These are phyloP conservation scores for Starmerella bombicola DNA, from an alignment of 805 yeast species.

Conservation along the genomic window DNA sequence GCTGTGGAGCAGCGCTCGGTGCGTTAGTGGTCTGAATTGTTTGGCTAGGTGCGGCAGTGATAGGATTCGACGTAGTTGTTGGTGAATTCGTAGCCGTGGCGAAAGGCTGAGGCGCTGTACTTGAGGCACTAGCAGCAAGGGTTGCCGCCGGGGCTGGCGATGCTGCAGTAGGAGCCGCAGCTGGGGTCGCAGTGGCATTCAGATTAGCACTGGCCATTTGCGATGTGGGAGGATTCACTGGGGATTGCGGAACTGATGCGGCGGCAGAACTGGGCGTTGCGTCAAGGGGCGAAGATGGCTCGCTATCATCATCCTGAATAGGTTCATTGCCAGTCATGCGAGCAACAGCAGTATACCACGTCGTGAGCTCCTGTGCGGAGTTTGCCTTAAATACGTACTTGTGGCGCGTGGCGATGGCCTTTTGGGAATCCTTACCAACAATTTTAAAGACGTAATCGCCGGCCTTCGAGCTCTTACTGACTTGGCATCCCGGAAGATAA, in stretches of 20 bases:
- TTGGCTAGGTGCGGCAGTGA: too few relatives aligned
- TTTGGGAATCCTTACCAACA: constrained; percentile 34
- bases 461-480: constrained; percentile 30
- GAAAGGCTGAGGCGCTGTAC: too few relatives aligned
- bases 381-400: constrained; percentile 34
- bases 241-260: constrained; percentile 8
- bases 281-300: constrained; percentile 10
- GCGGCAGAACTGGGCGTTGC: constrained; percentile 3
- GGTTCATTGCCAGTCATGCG: constrained; percentile 16
- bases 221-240: constrained; percentile 7
- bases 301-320: constrained; percentile 7
- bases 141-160: background rate
- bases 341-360: constrained; percentile 36
- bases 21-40: too few relatives aligned
- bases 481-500: constrained; percentile 37
- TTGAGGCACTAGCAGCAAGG: constrained; percentile 1
- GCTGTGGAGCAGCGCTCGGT: too few relatives aligned
- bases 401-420: constrained; percentile 27
- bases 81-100: too few relatives aligned
- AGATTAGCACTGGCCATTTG: constrained; percentile 3
- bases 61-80: too few relatives aligned
- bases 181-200: background rate
- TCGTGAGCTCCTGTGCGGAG: constrained; percentile 35
- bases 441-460: constrained; percentile 34
- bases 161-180: background rate